Conservation (phyloP, 257 asterid genomes). For the Solanum sitiens region DNA sequence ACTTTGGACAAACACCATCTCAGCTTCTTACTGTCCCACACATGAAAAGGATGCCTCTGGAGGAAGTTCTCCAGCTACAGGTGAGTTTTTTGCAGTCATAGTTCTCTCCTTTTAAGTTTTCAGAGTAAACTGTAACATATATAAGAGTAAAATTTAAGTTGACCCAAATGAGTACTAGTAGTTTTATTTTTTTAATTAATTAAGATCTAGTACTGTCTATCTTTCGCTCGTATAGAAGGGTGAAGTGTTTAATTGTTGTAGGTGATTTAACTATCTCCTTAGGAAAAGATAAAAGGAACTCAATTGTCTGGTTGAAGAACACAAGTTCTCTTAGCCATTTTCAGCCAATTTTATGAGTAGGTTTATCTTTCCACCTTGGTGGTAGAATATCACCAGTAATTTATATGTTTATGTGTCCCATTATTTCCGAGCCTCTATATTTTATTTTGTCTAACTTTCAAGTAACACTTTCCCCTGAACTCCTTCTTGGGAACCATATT, state of each 20-base stretch:
- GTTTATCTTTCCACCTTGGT: background rate
- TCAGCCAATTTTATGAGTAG: background rate
- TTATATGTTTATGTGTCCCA: background rate
- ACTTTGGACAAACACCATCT: constrained; percentile 98
- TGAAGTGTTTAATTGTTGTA: background rate
- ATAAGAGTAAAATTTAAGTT: background rate
- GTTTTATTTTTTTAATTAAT: background rate
- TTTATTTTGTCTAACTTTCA: background rate
- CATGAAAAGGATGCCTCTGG: constrained; percentile 72
- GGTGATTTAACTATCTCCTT: background rate
- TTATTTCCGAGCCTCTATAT: background rate
- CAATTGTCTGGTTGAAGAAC: background rate
- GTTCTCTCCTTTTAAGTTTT: background rate
- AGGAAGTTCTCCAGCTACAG: constrained; percentile 97
- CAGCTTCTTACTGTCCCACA: constrained; percentile 88
- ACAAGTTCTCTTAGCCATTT: background rate
- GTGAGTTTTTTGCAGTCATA: constrained; percentile 12
- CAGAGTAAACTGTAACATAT: background rate
- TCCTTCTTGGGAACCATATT: background rate
- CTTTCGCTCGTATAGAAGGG: background rate
- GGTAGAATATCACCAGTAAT: background rate
- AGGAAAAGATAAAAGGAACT: background rate
- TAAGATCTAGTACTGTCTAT: background rate
- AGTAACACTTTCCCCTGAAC: background rate
- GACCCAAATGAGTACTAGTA: background rate